Evolutionary conservation across 768 basidiomycete genomes (phyloP), one percentile per base, ranked within the genome.

Genomic region (Tephrocybe sp.): DNA sequence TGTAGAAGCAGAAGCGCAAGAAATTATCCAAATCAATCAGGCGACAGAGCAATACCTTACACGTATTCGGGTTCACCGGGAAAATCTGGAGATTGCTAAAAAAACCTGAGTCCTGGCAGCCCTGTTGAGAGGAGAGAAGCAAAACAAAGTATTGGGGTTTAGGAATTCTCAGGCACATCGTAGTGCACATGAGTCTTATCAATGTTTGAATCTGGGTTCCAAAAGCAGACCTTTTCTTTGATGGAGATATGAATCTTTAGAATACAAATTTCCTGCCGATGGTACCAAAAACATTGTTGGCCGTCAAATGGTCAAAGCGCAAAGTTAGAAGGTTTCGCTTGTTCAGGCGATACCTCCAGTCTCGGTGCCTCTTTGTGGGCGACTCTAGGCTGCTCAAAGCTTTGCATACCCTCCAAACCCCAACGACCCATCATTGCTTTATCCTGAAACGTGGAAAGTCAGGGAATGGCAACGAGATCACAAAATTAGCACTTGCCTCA

Each of bases 391-490:
- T 93, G 86, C 64, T 90, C 88, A 67, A 98, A 98, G 63, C 90
- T 93, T 49, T 74, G 75, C 90, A 97, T 93, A 26, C 95, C 95
- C 55, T 86, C 76, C 25, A 98, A 74, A 26, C 96, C 96, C 94
- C 93, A 97, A 37, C 93, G 82, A 4, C 68, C 73, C 84, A 98
- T 90, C 93, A 98, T 91, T 9, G 85, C 80, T 66, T 95, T 96
- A 70, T 98, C 96, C 83, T 90, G 18, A 59, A 25, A 48, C 37
- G 42, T 51, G 41, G 25, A 54, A 42, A 30, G 53, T 58, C 38
- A 48, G 54, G 52, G 7, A 46, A 38, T 34, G 43, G 9, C 2
- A 24, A n/a, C 21, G 14, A n/a, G 32, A 7, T 23, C 38, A 24
- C 9, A 24, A 9, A 52, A 12, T 39, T 12, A 48, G 23, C 48